phyloP scores from a whole-genome alignment of 768 basidiomycete species.

The Tricholoma hemisulphureum region DNA sequence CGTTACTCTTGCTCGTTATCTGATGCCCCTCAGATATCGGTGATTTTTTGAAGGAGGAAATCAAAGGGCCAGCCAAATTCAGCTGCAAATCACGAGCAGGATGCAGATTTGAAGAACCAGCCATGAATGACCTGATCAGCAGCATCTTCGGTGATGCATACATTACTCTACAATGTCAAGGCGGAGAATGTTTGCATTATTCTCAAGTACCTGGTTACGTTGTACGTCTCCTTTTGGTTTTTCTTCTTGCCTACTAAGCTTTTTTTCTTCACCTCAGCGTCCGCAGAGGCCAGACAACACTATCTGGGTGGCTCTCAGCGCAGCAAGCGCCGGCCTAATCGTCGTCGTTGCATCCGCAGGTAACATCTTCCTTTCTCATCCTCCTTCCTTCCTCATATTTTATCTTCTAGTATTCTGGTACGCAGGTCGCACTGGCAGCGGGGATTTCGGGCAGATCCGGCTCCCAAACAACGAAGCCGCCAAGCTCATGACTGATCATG shows the following conservation, averaged over 20 bases:
- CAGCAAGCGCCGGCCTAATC: conserved; percentile 71
- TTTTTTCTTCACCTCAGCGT: conserved; percentile 36
- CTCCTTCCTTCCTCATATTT: background rate
- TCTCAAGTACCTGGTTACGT: conserved; percentile 93
- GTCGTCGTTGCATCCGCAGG: conserved; percentile 68
- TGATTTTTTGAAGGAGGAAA: conserved; percentile 87
- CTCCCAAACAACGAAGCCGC: conserved; percentile 80
- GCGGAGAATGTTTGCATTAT: conserved; percentile 92
- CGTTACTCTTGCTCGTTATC: background rate
- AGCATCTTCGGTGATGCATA: conserved; percentile 90
- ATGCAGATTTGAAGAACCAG: conserved; percentile 92
- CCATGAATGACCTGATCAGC: conserved; percentile 94
- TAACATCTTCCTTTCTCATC: conserved; percentile 24
- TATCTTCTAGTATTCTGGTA: conserved; percentile 77
- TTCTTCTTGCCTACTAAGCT: background rate
- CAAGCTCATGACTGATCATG: conserved; percentile 90
- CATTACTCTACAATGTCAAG: conserved; percentile 83
- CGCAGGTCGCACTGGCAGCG: conserved; percentile 69
- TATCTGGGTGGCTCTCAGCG: conserved; percentile 79
- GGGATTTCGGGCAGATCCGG: conserved; percentile 69
- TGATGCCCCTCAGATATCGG: conserved; percentile 65
- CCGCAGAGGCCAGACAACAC: conserved; percentile 85
- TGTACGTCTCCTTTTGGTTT: conserved; percentile 37
- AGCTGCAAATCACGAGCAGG: conserved; percentile 68
- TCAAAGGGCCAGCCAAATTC: conserved; percentile 88